A percentile compares a stretch with the other conserved stretches of the same genome.
Evolutionary conservation across 2,329 filamentous ascomycete species (phyloP).

Genomic region (Karstenula rhodostoma): DNA sequence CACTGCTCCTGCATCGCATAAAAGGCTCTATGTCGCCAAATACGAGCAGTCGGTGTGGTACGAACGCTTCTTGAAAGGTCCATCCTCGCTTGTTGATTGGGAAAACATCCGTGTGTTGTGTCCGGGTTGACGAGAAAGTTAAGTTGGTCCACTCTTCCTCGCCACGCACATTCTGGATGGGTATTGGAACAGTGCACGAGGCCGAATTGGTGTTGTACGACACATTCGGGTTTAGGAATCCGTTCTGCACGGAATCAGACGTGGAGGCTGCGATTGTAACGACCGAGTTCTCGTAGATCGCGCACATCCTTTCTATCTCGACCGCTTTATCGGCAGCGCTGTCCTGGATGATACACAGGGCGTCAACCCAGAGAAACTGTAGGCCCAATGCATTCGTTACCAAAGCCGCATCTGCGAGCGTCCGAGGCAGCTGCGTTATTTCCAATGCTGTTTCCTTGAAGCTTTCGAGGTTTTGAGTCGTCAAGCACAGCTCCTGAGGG

Average conservation of each 20-base stretch:
- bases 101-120: too few relatives aligned
- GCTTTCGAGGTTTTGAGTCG: background rate
- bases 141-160: too few relatives aligned
- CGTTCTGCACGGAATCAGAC: background rate
- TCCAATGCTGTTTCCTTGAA: background rate
- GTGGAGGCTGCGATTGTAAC: background rate
- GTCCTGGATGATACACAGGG: slow-evolving; percentile 16
- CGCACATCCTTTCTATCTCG: background rate
- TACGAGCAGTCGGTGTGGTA: too few relatives aligned
- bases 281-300: background rate
- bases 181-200: too few relatives aligned
- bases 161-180: too few relatives aligned
- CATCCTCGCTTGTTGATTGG: too few relatives aligned
- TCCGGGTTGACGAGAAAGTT: too few relatives aligned
- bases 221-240: background rate
- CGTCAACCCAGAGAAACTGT: slow-evolving; percentile 25
- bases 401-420: background rate
- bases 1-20: too few relatives aligned
- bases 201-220: too few relatives aligned
- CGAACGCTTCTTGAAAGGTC: too few relatives aligned
- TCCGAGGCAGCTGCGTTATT: background rate
- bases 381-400: background rate
- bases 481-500: background rate
- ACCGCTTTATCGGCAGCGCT: background rate
- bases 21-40: too few relatives aligned